A percentile compares a stretch with the other conserved stretches of the same genome.
phyloP scores from a whole-genome alignment of 345 rosid species.

The Hibiscus trionum region DNA sequence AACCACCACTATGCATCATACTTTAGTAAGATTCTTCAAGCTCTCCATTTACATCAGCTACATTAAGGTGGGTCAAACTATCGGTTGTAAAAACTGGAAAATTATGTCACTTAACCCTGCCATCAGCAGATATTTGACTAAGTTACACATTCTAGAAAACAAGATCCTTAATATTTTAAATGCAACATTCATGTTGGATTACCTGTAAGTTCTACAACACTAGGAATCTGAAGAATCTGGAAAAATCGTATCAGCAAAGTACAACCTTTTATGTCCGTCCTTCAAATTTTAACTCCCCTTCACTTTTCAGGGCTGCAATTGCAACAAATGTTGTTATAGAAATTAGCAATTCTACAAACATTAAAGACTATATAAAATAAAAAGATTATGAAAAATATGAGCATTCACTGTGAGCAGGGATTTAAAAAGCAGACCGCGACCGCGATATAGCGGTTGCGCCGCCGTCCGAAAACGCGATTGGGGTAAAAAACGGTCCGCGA shows the following conservation, averaged over 20 bases:
- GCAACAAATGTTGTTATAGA: neutral
- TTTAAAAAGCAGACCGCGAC: no score
- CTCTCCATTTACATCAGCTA: no score
- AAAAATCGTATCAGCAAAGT: neutral
- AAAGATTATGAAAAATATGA: neutral
- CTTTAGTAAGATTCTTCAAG: neutral
- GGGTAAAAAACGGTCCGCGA: no score
- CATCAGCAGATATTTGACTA: neutral
- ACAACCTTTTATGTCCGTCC: neutral
- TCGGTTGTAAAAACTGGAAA: neutral
- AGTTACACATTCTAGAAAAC: neutral
- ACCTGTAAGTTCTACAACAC: neutral
- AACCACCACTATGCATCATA: neutral
- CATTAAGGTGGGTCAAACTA: neutral
- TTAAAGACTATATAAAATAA: neutral
- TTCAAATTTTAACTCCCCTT: neutral
- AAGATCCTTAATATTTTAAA: neutral
- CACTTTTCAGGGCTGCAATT: neutral
- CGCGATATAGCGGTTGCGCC: no score
- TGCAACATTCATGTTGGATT: neutral
- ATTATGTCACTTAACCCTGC: neutral
- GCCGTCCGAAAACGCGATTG: no score
- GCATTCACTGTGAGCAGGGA: neutral
- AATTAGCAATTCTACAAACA: neutral
- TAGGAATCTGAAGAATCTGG: neutral